phyloP scores from a whole-genome alignment of 345 rosid species.

The Linum tenue region DNA sequence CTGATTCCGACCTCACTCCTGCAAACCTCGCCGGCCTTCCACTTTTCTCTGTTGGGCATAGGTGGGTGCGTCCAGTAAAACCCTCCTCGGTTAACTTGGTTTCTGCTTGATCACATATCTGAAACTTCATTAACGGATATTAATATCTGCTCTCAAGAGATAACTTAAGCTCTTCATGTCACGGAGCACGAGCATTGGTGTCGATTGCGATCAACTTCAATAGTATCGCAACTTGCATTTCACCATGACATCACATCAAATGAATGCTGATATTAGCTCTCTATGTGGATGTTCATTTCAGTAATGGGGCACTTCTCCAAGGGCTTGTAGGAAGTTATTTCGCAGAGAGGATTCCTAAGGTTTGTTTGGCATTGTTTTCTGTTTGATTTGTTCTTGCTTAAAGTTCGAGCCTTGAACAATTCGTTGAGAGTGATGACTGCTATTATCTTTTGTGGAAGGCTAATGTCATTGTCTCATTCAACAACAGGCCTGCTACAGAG shows the following conservation, averaged over 20 bases:
- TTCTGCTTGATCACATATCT: neutral
- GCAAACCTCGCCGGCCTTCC: conserved; percentile 56
- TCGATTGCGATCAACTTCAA: too few species aligned
- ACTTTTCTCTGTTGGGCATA: conserved; percentile 79
- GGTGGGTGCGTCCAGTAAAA: conserved; percentile 24
- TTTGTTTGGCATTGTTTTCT: conserved; percentile 23
- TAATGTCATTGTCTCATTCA: conserved; percentile 83
- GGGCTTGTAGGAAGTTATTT: conserved; percentile 80
- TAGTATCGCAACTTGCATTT: too few species aligned
- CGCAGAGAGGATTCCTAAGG: conserved; percentile 84
- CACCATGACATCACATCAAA: neutral
- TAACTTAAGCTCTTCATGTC: neutral
- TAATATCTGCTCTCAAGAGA: conserved; percentile 3
- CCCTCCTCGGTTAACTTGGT: neutral
- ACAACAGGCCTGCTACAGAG: conserved; percentile 93
- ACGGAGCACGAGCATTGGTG: too few species aligned
- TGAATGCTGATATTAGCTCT: neutral
- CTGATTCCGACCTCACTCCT: conserved; percentile 41
- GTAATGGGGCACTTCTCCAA: conserved; percentile 94
- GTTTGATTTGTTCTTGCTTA: conserved; percentile 10
- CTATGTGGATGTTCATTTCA: conserved; percentile 24
- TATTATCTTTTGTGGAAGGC: conserved; percentile 63
- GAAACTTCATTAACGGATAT: neutral
- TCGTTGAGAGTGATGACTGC: conserved; percentile 37
- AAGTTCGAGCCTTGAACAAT: conserved; percentile 9